These are phyloP conservation scores for Zizania palustris DNA, from an alignment of 202 grass and related monocot species.

Conservation along the genomic window DNA sequence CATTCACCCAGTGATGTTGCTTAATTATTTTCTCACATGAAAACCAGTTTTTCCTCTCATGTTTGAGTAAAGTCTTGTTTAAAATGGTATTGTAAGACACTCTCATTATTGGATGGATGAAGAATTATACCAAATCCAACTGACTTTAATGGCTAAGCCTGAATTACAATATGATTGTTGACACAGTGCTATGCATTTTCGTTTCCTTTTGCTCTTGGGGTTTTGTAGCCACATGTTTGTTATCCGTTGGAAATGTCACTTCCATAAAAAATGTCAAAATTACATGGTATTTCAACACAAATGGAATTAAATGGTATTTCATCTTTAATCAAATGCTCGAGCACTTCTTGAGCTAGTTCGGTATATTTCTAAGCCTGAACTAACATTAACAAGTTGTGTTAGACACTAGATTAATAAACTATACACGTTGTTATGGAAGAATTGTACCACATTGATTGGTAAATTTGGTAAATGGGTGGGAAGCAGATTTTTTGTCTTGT, in stretches of 20 bases:
- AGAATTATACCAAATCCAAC: background rate
- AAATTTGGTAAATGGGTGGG: no score
- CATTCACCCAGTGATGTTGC: background rate
- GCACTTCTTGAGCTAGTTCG: no score
- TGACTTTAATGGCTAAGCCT: slow-evolving; percentile 13
- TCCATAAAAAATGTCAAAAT: no score
- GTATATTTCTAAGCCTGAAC: no score
- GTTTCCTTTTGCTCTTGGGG: slow-evolving; percentile 15
- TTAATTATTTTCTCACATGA: background rate
- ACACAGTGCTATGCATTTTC: background rate
- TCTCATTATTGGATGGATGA: slow-evolving; percentile 34
- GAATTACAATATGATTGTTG: slow-evolving; percentile 14
- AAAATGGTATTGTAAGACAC: background rate
- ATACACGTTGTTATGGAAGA: no score
- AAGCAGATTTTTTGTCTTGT: no score
- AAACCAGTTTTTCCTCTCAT: background rate
- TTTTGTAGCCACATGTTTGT: slow-evolving; percentile 42
- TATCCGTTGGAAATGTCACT: slow-evolving; percentile 17
- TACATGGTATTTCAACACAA: no score
- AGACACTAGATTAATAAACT: no score
- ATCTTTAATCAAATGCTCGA: no score
- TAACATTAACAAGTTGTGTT: no score
- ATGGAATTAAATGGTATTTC: no score
- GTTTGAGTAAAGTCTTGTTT: background rate
- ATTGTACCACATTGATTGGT: no score